Percentiles rank a stretch among this genome's conserved stretches.
Evolutionary conservation across 2,329 filamentous ascomycete genomes (phyloP).

Genomic region (Phaeosphaeria sp.): DNA sequence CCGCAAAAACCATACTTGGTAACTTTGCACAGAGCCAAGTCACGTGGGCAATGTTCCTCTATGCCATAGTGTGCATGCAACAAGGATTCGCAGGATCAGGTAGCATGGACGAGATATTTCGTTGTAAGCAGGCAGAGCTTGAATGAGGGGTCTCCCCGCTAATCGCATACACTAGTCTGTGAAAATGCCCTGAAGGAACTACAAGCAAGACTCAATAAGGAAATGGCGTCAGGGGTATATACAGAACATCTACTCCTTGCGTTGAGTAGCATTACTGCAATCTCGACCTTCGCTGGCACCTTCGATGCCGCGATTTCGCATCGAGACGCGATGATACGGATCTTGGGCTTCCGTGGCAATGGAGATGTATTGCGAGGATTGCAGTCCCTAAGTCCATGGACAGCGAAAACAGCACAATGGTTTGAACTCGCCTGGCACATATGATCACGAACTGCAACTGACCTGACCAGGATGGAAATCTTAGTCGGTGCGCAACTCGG

Average conservation of each 20-base stretch:
- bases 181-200: slow-evolving; percentile 19
- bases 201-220: slow-evolving; percentile 19
- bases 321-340: slow-evolving; percentile 24
- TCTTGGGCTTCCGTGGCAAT: slow-evolving; percentile 20
- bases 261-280: slow-evolving; percentile 25
- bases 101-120: slow-evolving; percentile 20
- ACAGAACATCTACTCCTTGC: slow-evolving; percentile 22
- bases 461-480: slow-evolving; percentile 25
- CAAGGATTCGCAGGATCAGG: slow-evolving; percentile 17
- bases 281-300: slow-evolving; percentile 22
- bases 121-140: slow-evolving; percentile 4
- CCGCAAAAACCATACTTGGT: slow-evolving; percentile 26
- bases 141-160: not conserved
- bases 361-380: slow-evolving; percentile 23
- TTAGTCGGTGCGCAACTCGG: slow-evolving; percentile 24
- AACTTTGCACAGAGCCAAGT: slow-evolving; percentile 25
- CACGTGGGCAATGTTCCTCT: slow-evolving; percentile 28
- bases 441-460: not conserved
- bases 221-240: slow-evolving; percentile 12
- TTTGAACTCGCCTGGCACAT: not conserved
- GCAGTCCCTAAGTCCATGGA: slow-evolving; percentile 13
- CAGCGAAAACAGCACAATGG: slow-evolving; percentile 25
- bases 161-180: slow-evolving; percentile 9
- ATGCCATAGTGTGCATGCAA: slow-evolving; percentile 25
- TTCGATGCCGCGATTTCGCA: slow-evolving; percentile 26